Evolutionary conservation across 1,284 basidiomycete genomes (phyloP).

Genomic region (Malassezia arunalokei): DNA sequence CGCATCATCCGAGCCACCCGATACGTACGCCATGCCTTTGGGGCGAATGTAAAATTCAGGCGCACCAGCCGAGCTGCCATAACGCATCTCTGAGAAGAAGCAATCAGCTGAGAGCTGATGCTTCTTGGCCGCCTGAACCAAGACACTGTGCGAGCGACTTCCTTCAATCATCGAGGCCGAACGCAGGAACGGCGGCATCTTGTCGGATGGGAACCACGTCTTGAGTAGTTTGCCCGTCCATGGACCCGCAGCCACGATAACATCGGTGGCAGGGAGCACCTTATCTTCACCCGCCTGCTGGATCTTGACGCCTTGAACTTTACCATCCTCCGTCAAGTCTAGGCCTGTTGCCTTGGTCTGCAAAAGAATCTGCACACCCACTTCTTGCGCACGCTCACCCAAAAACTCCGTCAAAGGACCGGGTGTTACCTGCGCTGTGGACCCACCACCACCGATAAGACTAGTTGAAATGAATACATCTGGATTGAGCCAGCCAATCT

Average conservation of each 20-base stretch:
- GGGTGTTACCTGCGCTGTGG: slow-evolving; percentile 70
- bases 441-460: slow-evolving; percentile 47
- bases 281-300: slow-evolving; percentile 12
- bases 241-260: slow-evolving; percentile 65
- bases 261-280: slow-evolving; percentile 40
- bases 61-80: slow-evolving; percentile 27
- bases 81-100: slow-evolving; percentile 52
- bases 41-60: slow-evolving; percentile 42
- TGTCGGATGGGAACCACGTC: slow-evolving; percentile 49
- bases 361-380: slow-evolving; percentile 48
- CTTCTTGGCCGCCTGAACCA: slow-evolving; percentile 38
- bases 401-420: slow-evolving; percentile 66
- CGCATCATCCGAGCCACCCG: slow-evolving; percentile 47
- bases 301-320: slow-evolving; percentile 19
- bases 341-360: slow-evolving; percentile 34
- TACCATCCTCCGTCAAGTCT: slow-evolving; percentile 15
- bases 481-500: slow-evolving; percentile 43
- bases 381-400: slow-evolving; percentile 51
- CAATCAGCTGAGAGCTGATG: slow-evolving; percentile 46
- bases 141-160: slow-evolving; percentile 51
- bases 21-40: slow-evolving; percentile 47
- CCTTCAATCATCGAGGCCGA: slow-evolving; percentile 45
- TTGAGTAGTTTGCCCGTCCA: slow-evolving; percentile 62
- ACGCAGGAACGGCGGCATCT: slow-evolving; percentile 39
- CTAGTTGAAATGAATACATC: slow-evolving; percentile 32